Evolutionary conservation across 345 rosid genomes (phyloP).

Genomic region (Aegle marmelos): DNA sequence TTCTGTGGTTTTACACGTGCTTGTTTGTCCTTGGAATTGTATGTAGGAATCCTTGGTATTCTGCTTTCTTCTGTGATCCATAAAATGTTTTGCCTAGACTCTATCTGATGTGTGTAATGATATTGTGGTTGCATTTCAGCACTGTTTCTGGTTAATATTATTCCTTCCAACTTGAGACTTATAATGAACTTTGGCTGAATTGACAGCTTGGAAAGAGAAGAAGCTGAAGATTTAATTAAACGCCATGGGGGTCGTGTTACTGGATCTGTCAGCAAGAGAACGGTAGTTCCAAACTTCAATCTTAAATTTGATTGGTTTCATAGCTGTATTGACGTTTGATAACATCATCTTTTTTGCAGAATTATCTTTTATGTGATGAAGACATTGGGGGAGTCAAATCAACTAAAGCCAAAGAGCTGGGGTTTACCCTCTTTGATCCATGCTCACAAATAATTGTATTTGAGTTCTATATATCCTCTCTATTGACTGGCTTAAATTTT

Average conservation of each 20-base stretch:
- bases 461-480: constrained; percentile 14
- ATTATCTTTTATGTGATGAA: constrained; percentile 93
- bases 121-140: constrained; percentile 5
- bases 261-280: constrained; percentile 97
- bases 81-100: background rate
- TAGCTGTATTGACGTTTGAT: constrained; percentile 14
- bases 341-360: constrained; percentile 50
- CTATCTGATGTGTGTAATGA: background rate
- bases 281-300: constrained; percentile 45
- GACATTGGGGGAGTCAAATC: constrained; percentile 94
- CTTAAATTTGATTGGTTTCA: constrained; percentile 15
- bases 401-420: constrained; percentile 84
- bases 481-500: constrained; percentile 18
- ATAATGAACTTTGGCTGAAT: constrained; percentile 15
- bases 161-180: constrained; percentile 3
- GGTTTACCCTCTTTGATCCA: constrained; percentile 47
- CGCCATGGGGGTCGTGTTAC: constrained; percentile 93
- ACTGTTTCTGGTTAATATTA: background rate
- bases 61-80: background rate
- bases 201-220: constrained; percentile 95
- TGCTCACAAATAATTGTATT: constrained; percentile 7
- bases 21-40: constrained; percentile 4
- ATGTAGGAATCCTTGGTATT: background rate
- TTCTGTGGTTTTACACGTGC: background rate
- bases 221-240: constrained; percentile 95